These are phyloP conservation scores for Saturnispora gosingensis DNA, from an alignment of 805 yeast species.

Conservation along the genomic window DNA sequence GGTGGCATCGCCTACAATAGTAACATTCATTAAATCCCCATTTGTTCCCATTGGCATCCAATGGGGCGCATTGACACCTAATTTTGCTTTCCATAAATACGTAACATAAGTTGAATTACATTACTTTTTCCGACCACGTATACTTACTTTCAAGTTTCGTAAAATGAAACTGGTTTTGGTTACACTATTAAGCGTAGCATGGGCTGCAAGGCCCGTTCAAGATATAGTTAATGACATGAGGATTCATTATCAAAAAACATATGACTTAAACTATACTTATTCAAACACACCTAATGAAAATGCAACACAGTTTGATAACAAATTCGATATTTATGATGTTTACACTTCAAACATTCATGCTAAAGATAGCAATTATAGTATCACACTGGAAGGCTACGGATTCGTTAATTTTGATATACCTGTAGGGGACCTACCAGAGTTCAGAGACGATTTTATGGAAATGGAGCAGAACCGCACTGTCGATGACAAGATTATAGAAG, in stretches of 20 bases:
- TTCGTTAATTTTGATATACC: not conserved
- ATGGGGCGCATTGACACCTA: not conserved
- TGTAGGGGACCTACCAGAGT: not conserved
- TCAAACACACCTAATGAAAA: not conserved
- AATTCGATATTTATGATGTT: not conserved
- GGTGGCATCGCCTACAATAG: not conserved
- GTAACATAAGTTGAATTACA: not conserved
- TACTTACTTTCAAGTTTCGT: not conserved
- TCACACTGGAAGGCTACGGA: conserved; percentile 4
- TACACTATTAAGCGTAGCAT: not conserved
- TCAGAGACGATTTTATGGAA: conserved; percentile 12
- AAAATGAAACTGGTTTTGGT: not conserved
- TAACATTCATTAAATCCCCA: not conserved
- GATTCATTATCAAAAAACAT: not conserved
- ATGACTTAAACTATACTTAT: not conserved
- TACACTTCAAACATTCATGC: not conserved
- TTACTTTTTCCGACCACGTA: not conserved
- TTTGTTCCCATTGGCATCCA: not conserved
- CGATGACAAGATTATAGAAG: not conserved
- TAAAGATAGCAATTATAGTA: not conserved
- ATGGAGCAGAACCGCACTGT: conserved; percentile 19
- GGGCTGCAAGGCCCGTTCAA: not conserved
- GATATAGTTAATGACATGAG: not conserved
- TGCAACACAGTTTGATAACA: not conserved
- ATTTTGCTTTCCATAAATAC: not conserved